Evolutionary conservation across 2,329 filamentous ascomycete genomes (phyloP).

Genomic region (Arachnomyces sp.): DNA sequence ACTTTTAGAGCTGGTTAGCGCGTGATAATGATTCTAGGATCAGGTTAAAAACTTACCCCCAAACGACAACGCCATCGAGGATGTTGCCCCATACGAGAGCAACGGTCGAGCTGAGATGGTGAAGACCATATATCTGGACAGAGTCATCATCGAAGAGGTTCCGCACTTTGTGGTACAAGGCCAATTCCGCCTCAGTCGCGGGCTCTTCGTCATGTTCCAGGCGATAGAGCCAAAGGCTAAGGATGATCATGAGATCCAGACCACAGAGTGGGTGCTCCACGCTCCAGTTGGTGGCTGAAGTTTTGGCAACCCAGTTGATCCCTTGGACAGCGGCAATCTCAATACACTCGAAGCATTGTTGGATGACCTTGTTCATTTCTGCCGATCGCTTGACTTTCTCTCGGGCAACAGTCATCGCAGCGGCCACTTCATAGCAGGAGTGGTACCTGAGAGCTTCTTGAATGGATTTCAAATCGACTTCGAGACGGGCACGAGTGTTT

Average conservation of each 20-base stretch:
- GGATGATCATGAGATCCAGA: constrained; percentile 94
- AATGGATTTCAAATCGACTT: constrained; percentile 91
- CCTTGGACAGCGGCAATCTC: constrained; percentile 91
- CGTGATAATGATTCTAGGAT: background rate
- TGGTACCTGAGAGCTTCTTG: constrained; percentile 96
- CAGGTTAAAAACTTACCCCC: constrained; percentile 70
- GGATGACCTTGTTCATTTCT: constrained; percentile 98
- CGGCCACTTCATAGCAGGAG: constrained; percentile 92
- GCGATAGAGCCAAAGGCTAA: constrained; percentile 96
- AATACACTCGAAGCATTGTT: constrained; percentile 96
- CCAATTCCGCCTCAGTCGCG: constrained; percentile 34
- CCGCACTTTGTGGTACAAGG: constrained; percentile 61
- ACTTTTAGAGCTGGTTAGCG: constrained; percentile 19
- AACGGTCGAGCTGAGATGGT: constrained; percentile 88
- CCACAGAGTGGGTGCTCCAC: constrained; percentile 95
- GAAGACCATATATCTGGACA: constrained; percentile 64
- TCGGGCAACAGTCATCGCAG: constrained; percentile 88
- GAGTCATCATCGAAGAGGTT: constrained; percentile 85
- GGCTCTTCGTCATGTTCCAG: constrained; percentile 98
- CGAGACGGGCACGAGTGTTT: constrained; percentile 82
- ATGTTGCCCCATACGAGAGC: constrained; percentile 95
- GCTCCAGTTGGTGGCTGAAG: constrained; percentile 97
- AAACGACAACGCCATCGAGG: constrained; percentile 97
- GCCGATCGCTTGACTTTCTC: constrained; percentile 90
- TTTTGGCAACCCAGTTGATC: constrained; percentile 95